Percentiles rank a stretch among this genome's conserved stretches.
Conservation (phyloP, 139 green algal species). For the Spirogloea muscicola region DNA sequence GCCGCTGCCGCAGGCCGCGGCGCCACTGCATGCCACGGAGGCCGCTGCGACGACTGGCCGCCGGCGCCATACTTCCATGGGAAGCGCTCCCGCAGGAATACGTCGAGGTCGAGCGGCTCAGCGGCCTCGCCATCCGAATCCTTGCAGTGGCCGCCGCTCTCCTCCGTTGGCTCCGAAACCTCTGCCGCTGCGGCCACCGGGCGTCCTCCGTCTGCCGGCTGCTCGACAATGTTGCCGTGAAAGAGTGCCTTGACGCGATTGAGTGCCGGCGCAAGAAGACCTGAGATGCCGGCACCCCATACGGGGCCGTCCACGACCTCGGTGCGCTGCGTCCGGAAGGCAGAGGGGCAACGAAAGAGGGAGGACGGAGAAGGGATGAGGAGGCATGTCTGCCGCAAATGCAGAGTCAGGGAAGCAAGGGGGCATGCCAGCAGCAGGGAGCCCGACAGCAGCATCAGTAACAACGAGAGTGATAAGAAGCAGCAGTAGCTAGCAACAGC, state of each 20-base stretch:
- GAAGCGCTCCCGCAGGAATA: too few species aligned
- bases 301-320: constrained; percentile 8
- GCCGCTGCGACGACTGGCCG: too few species aligned
- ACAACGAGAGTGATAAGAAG: neutral
- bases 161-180: too few species aligned
- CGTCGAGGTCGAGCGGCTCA: too few species aligned
- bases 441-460: neutral
- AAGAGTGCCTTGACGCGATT: constrained; percentile 23
- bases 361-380: neutral
- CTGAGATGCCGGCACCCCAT: constrained; percentile 19
- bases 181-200: too few species aligned
- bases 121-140: too few species aligned
- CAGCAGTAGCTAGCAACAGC: constrained; percentile 1
- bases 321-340: constrained; percentile 1
- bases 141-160: too few species aligned
- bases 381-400: neutral
- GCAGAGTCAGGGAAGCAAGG: neutral
- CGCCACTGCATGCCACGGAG: too few species aligned
- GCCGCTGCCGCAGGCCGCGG: too few species aligned
- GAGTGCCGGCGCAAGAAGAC: constrained; percentile 15
- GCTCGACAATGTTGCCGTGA: too few species aligned
- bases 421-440: neutral
- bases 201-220: too few species aligned
- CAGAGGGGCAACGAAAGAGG: neutral
- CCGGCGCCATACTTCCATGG: too few species aligned